Evolutionary conservation across 228 moss, liverwort and hornwort genomes (phyloP).

Genomic region (Sphagnum fallax): DNA sequence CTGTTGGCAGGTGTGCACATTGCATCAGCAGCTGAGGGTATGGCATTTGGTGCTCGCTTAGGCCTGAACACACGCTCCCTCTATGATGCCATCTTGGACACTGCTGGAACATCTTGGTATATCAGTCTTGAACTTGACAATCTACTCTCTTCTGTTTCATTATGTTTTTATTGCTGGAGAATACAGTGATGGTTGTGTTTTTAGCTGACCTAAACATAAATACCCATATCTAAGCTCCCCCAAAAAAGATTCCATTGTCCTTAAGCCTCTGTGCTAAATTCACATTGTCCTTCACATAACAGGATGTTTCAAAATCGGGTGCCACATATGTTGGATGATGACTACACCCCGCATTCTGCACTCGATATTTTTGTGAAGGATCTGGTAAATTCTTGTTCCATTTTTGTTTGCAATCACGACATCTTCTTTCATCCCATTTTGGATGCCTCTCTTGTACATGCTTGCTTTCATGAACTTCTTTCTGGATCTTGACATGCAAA

Average conservation of each 20-base stretch:
- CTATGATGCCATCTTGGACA: constrained; percentile 56
- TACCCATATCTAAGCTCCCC: too few relatives aligned
- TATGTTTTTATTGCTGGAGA: background rate
- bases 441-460: too few relatives aligned
- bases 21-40: constrained; percentile 83
- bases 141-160: background rate
- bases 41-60: constrained; percentile 77
- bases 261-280: too few relatives aligned
- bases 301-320: constrained; percentile 99
- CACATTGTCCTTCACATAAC: background rate
- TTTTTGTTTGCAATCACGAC: background rate
- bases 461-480: too few relatives aligned
- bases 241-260: too few relatives aligned
- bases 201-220: too few relatives aligned
- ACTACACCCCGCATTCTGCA: constrained; percentile 84
- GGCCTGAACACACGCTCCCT: constrained; percentile 69
- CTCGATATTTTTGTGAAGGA: constrained; percentile 94
- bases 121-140: background rate
- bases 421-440: too few relatives aligned
- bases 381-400: constrained; percentile 32
- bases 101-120: constrained; percentile 85
- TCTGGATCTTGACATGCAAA: too few relatives aligned
- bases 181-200: too few relatives aligned
- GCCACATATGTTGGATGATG: constrained; percentile 89
- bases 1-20: constrained; percentile 93